These are phyloP conservation scores for Xylaria sp. DNA, from an alignment of 2,329 filamentous ascomycete genomes.

Conservation along the genomic window DNA sequence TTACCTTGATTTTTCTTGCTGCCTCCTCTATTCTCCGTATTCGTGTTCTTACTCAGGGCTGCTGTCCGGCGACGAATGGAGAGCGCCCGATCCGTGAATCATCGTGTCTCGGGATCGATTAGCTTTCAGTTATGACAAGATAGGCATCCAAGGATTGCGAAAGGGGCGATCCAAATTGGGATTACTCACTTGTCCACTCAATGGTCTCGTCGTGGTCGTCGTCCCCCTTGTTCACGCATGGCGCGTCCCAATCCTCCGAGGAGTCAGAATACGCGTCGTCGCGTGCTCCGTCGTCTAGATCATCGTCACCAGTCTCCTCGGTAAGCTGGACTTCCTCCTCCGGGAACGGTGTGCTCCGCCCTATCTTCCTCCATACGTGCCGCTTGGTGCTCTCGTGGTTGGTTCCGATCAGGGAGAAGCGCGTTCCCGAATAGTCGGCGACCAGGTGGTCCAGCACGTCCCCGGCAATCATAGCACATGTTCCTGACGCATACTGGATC, in stretches of 20 bases:
- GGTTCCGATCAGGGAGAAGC: conserved; percentile 25
- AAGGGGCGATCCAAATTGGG: neutral
- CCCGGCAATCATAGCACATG: conserved; percentile 21
- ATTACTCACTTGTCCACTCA: conserved; percentile 6
- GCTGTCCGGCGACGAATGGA: neutral
- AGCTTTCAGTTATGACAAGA: neutral
- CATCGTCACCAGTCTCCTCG: neutral
- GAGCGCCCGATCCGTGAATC: neutral
- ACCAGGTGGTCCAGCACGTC: conserved; percentile 20
- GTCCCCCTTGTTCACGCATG: conserved; percentile 2
- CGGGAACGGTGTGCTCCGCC: neutral
- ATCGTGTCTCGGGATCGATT: neutral
- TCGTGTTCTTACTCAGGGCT: neutral
- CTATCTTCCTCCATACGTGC: conserved; percentile 4
- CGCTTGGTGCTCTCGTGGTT: conserved; percentile 19
- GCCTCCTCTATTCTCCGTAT: neutral
- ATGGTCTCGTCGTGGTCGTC: conserved; percentile 5
- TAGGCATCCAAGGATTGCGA: neutral
- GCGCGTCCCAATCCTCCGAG: neutral
- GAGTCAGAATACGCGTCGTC: neutral
- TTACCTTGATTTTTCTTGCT: neutral
- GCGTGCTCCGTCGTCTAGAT: neutral
- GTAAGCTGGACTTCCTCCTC: neutral
- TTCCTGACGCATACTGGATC: conserved; percentile 18
- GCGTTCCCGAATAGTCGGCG: conserved; percentile 12